A percentile compares a stretch with the other conserved stretches of the same genome.
phyloP scores from a whole-genome alignment of 257 asterid genomes.

The Ophiorrhiza pumila region DNA sequence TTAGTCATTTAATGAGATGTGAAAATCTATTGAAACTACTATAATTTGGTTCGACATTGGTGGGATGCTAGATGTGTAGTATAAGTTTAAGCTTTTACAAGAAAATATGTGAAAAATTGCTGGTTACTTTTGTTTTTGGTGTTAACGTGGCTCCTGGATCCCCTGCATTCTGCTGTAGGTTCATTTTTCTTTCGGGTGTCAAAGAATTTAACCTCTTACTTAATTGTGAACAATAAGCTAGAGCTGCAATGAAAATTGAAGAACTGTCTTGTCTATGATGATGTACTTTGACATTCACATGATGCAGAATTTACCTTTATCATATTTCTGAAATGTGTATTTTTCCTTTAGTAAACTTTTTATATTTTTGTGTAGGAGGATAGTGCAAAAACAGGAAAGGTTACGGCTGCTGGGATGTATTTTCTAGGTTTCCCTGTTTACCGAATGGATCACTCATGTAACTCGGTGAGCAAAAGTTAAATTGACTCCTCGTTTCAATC shows the following conservation, averaged over 20 bases:
- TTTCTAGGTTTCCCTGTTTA: conserved; percentile 94
- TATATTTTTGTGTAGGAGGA: conserved; percentile 59
- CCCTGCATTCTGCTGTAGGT: neutral
- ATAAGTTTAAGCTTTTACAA: neutral
- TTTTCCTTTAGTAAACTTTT: neutral
- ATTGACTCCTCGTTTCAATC: neutral
- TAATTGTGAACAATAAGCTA: neutral
- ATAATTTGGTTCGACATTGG: neutral
- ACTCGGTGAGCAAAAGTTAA: conserved; percentile 52
- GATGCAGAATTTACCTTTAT: neutral
- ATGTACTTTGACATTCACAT: neutral
- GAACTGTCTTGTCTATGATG: neutral
- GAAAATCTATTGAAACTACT: neutral
- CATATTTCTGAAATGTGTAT: neutral
- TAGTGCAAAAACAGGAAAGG: conserved; percentile 81
- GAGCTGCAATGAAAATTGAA: neutral
- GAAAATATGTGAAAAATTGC: neutral
- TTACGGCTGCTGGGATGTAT: conserved; percentile 88
- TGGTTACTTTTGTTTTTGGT: neutral
- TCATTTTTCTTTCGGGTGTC: neutral
- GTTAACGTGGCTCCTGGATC: neutral
- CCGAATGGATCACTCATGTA: conserved; percentile 69
- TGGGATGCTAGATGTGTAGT: neutral
- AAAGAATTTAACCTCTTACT: neutral
- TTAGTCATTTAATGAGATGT: neutral